phyloP scores from a whole-genome alignment of 192 early-diverging fungal genomes.

The Dispira parvispora region DNA sequence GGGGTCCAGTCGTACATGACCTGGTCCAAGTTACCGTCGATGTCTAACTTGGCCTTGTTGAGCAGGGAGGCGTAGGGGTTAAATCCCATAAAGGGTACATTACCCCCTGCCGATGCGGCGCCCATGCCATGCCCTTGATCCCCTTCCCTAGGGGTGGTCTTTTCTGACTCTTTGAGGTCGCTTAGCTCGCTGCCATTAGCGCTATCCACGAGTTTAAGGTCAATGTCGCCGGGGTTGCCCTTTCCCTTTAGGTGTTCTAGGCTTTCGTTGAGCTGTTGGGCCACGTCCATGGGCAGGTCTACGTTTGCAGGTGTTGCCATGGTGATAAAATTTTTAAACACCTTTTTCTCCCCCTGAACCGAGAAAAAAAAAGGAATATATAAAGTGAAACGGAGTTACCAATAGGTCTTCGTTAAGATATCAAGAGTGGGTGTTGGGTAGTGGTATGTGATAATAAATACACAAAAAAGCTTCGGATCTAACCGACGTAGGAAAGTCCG shows the following conservation, averaged over 20 bases:
- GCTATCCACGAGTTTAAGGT: background rate
- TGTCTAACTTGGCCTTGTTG: conserved; percentile 57
- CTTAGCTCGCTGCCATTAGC: conserved; percentile 4
- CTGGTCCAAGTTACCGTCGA: conserved; percentile 46
- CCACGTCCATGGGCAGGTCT: background rate
- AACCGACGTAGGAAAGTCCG: no score
- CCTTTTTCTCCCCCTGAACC: no score
- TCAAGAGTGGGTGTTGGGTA: no score
- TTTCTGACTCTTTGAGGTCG: conserved; percentile 3
- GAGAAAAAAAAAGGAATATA: no score
- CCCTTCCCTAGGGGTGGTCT: background rate
- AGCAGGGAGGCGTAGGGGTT: conserved; percentile 42
- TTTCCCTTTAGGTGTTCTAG: background rate
- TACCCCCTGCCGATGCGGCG: background rate
- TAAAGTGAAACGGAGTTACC: no score
- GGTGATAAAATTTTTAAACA: no score
- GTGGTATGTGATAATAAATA: no score
- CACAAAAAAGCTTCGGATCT: no score
- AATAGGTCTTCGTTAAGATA: no score
- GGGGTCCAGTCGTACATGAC: conserved; percentile 50
- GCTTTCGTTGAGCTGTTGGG: background rate
- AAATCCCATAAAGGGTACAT: conserved; percentile 13
- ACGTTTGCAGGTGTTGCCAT: background rate
- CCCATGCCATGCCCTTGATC: background rate
- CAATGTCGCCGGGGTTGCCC: background rate